Evolutionary conservation across 2,329 filamentous ascomycete species (phyloP), one percentile per base, ranked within the genome.

Genomic region (Monosporascus cannonballus): DNA sequence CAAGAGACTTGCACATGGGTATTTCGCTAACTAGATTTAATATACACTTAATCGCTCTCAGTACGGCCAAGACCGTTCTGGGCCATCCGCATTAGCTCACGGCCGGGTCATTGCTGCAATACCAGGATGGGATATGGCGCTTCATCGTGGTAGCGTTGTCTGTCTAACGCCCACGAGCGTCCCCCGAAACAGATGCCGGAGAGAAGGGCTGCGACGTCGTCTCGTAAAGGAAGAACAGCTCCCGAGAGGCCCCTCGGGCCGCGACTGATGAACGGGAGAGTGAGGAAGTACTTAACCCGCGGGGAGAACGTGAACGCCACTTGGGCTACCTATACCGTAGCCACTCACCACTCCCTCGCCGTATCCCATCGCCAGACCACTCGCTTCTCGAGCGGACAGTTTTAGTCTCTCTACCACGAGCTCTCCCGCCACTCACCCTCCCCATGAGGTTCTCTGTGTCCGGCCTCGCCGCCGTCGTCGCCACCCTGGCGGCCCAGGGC

Each of bases 381-480:
- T 24, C 9, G 18, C 18, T 14, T 14, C 30, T 11, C 30, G 30
- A 34, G 30, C 30, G 4, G 3, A 34, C 30, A 34, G 11, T 34
- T 34, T 5, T 34, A 34, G 30, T 14, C 30, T 34, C 11, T 34
- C 30, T 14, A 14, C 30, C 30, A 1, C 30, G 4, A 34, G 11
- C 4, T 34, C 4, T 14, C 11, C 30, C 30, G 30, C 30, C 30
- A 34, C 30, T 34, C 3, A 41, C 18, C 41, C n/a, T 20, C 41
- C 55, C 51, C 46, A 73, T 72, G 70, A 68, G 65, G 61, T 56
- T 56, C 54, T 37, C 66, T 56, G 38, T 63, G 11, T 7, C 42
- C 42, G 22, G 42, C 46, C 56, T 60, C 45, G 42, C 65, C 51
- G 54, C 64, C 6, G 63, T 64, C 27, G 54, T 55, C 24, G 61